phyloP scores from a whole-genome alignment of 768 basidiomycete genomes.

The Podaxis sp. region DNA sequence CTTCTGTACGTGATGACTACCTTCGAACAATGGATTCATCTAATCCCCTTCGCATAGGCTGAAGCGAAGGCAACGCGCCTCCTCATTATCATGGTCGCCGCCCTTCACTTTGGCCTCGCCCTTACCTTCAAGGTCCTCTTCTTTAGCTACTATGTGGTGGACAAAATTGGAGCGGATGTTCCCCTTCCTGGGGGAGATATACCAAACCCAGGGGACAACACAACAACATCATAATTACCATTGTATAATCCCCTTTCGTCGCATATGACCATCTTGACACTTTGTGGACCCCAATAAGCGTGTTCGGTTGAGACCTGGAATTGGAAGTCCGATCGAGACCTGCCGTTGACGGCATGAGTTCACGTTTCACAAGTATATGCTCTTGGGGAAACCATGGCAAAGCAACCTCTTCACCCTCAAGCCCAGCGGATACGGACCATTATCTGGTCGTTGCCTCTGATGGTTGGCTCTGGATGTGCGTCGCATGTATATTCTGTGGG shows the following conservation, averaged over 20 bases:
- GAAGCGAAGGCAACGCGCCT: constrained; percentile 87
- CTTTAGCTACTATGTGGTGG: constrained; percentile 53
- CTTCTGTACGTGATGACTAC: constrained; percentile 54
- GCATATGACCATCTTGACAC: neutral
- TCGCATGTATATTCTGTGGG: constrained; percentile 16
- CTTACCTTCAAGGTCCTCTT: constrained; percentile 83
- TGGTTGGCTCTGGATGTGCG: constrained; percentile 64
- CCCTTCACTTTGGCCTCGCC: constrained; percentile 77
- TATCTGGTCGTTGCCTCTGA: constrained; percentile 63
- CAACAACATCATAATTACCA: constrained; percentile 14
- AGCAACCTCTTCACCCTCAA: constrained; percentile 32
- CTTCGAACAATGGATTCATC: neutral
- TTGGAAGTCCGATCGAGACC: neutral
- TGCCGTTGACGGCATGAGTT: neutral
- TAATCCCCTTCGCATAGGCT: constrained; percentile 45
- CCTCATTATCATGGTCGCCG: constrained; percentile 72
- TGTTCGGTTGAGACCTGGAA: neutral
- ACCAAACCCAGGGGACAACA: constrained; percentile 28
- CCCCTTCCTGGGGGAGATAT: constrained; percentile 41
- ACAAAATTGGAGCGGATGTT: constrained; percentile 42
- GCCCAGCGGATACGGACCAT: constrained; percentile 47
- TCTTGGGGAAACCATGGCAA: constrained; percentile 22
- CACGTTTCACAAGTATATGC: too few relatives aligned
- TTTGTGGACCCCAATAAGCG: neutral
- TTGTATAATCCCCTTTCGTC: constrained; percentile 1